These are phyloP conservation scores for Coprinopsis cinerea DNA, from an alignment of 768 basidiomycete genomes.

Conservation along the genomic window DNA sequence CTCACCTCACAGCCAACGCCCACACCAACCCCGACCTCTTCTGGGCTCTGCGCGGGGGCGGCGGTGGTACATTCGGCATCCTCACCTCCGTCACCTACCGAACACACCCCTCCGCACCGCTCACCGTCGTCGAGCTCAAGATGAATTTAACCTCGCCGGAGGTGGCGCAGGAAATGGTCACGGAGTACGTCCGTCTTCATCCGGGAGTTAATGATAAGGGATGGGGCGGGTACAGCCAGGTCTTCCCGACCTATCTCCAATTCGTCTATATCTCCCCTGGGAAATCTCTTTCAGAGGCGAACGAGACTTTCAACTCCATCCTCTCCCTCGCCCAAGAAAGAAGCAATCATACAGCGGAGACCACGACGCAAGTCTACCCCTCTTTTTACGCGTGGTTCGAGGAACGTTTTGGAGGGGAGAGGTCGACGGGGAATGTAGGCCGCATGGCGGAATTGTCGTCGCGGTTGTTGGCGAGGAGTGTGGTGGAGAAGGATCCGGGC, in stretches of 20 bases:
- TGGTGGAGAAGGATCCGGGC: no score
- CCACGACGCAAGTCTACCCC: no score
- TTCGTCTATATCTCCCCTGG: slow-evolving; percentile 29
- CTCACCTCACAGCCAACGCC: slow-evolving; percentile 32
- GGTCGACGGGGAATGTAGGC: no score
- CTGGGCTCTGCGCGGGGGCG: slow-evolving; percentile 49
- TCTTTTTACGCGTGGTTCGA: no score
- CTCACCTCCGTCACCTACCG: slow-evolving; percentile 41
- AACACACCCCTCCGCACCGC: slow-evolving; percentile 32
- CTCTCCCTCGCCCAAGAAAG: no score
- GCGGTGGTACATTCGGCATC: slow-evolving; percentile 45
- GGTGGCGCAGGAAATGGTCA: slow-evolving; percentile 22
- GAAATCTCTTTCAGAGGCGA: slow-evolving; percentile 27
- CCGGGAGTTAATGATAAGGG: slow-evolving; percentile 34
- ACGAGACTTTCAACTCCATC: slow-evolving; percentile 12
- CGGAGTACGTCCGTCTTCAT: slow-evolving; percentile 29
- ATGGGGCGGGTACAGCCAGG: slow-evolving; percentile 34
- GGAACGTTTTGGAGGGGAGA: no score
- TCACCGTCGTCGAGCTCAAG: slow-evolving; percentile 21
- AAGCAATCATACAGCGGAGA: no score
- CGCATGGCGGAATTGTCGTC: no score
- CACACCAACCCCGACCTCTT: slow-evolving; percentile 40
- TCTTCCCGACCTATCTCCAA: slow-evolving; percentile 18
- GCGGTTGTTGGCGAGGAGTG: no score
- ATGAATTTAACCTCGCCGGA: slow-evolving; percentile 27